Evolutionary conservation across 163 green algal genomes (phyloP), one percentile per base, ranked within the genome.

Genomic region (Chloroidium sp.): DNA sequence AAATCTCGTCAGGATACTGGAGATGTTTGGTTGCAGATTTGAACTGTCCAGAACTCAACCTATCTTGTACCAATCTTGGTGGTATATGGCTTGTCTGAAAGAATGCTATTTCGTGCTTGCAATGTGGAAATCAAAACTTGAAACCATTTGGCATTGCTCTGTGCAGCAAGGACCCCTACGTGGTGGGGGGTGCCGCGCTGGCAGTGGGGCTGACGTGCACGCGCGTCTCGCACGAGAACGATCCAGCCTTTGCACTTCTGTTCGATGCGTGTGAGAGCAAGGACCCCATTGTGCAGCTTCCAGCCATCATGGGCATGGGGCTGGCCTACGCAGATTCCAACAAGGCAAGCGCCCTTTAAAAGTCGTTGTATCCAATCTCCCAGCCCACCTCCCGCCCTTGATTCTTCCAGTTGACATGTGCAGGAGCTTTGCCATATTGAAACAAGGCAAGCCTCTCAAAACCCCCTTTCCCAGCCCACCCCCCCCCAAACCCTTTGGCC

Each of bases 211-310:
- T 99, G 13, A 89, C 97, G 74, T 96, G 93, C 89, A 89, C 84
- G 68, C 89, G 94, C 4, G 91, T 98, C 14, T 87, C 87, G 69
- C 84, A 98, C 80, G 96, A 99, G 82, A 95, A 95, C 76, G 96
- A 99, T 86, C 96, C 96, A 0, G 96, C 96, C 3, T 97, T 97
- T 81, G 96, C 96, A 6, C 89, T 99, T 68, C 94, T 99, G 77
- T 92, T 84, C 67, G 96, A 99, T 61, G 93, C 92, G 76, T 90
- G 97, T 0, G 83, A 85, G 78, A 88, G 90, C 72, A 83, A 90
- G 6, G 86, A 88, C 61, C 62, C 87, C 3, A 83, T 67, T 2
- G 85, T 95, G 62, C 82, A 78, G 59, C 80, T 85, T 77, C 81
- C 93, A 6, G 95, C 96, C 58, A 95, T 98, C 78, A 90, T 98